Conservation (phyloP, 129 eudicot genomes). For the Pulicaria dysenterica region DNA sequence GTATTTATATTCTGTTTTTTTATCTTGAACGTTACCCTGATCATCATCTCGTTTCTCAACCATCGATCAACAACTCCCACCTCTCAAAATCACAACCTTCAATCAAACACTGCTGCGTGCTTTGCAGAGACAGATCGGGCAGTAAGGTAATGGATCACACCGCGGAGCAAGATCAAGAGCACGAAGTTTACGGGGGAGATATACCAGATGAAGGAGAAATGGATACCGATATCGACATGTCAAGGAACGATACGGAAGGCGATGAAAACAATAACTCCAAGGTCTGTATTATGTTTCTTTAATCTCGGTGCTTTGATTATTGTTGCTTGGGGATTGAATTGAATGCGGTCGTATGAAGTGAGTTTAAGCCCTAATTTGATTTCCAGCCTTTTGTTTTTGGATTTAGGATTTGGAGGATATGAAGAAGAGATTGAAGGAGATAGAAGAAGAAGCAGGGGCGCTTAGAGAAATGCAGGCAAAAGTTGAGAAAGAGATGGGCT, state of each 20-base stretch:
- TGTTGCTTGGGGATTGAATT: slow-evolving; percentile 30
- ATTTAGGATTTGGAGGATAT: slow-evolving; percentile 63
- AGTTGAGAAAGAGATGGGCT: slow-evolving; percentile 73
- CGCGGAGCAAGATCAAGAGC: slow-evolving; percentile 57
- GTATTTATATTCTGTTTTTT: too few species aligned
- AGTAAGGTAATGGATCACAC: slow-evolving; percentile 34
- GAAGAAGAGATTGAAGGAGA: slow-evolving; percentile 76
- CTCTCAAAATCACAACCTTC: neutral
- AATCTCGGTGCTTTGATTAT: neutral
- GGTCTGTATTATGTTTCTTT: slow-evolving; percentile 30
- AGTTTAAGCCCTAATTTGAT: slow-evolving; percentile 37
- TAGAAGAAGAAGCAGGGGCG: slow-evolving; percentile 81
- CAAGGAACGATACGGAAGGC: slow-evolving; percentile 44
- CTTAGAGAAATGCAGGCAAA: slow-evolving; percentile 81
- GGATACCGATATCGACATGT: slow-evolving; percentile 58
- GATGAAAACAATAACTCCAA: slow-evolving; percentile 45
- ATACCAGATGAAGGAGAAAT: slow-evolving; percentile 60
- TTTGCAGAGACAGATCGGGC: slow-evolving; percentile 27
- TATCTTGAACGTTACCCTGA: too few species aligned
- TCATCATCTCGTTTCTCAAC: too few species aligned
- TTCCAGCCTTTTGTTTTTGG: neutral
- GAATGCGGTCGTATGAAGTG: slow-evolving; percentile 26
- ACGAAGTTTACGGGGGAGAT: slow-evolving; percentile 68
- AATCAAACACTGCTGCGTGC: slow-evolving; percentile 22
- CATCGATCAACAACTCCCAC: too few species aligned